A percentile compares a stretch with the other conserved stretches of the same genome.
These are phyloP conservation scores for Tieghemiomyces parasiticus DNA, from an alignment of 192 early-diverging fungal species.

Conservation along the genomic window DNA sequence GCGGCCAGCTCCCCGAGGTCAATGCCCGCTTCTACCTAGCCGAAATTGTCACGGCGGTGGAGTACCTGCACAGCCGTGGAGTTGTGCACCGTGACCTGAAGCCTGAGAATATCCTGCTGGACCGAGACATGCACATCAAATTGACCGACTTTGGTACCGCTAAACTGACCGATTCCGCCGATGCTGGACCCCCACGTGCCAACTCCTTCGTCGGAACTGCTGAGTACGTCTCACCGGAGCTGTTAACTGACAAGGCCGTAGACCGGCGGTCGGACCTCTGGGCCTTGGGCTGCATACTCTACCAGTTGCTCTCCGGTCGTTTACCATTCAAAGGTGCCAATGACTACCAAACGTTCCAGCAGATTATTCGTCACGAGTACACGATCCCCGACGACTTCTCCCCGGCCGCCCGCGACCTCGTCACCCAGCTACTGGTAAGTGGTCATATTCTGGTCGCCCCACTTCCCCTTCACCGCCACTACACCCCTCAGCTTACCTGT, in stretches of 20 bases:
- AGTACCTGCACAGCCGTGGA: constrained; percentile 73
- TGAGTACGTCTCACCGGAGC: constrained; percentile 95
- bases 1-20: constrained; percentile 32
- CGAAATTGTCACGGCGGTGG: constrained; percentile 72
- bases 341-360: constrained; percentile 96
- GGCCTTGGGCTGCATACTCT: constrained; percentile 84
- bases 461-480: background rate
- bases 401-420: constrained; percentile 51
- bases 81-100: constrained; percentile 93
- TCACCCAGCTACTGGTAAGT: constrained; percentile 50
- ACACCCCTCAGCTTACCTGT: no score
- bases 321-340: constrained; percentile 92
- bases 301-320: constrained; percentile 72
- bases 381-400: constrained; percentile 62
- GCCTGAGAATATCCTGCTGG: constrained; percentile 88
- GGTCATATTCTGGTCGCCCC: background rate
- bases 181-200: constrained; percentile 28
- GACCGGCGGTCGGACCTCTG: constrained; percentile 66
- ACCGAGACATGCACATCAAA: constrained; percentile 81
- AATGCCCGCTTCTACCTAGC: constrained; percentile 73
- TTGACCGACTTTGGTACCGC: constrained; percentile 96
- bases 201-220: constrained; percentile 97
- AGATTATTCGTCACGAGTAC: constrained; percentile 81
- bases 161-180: constrained; percentile 8
- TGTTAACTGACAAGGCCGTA: constrained; percentile 76